Evolutionary conservation across 2,329 filamentous ascomycete species (phyloP), one percentile per base, ranked within the genome.

Genomic region (Cercospora sojina): DNA sequence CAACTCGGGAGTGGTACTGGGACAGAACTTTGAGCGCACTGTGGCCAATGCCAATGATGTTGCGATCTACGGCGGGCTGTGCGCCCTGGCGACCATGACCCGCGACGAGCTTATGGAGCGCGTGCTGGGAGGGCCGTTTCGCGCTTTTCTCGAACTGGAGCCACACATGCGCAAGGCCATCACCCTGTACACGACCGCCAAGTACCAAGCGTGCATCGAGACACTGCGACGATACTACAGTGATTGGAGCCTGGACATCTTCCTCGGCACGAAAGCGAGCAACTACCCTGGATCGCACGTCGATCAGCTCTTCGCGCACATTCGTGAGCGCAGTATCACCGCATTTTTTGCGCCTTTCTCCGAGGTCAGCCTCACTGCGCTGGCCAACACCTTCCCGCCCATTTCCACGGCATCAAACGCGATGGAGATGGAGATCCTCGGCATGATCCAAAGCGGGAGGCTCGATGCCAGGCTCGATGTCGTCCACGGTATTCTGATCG

Each of bases 321-420:
- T 99, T 72, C 88, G 95, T 66, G 91, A 86, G 74, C 97, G 97
- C 81, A 94, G 93, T 74, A 97, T 99, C 66, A 87, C 93, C 25
- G 92, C 97, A 75, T 98, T 97, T 80, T 90, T 97, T 73, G 85
- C 92, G 25, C 93, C 95, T 0, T 99, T 96, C 78, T 96, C 90
- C 49, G 90, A 89, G 71, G 92, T 97, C 68, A 93, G 91, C 0
- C 83, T 98, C 4, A 85, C 89, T 20, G 92, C 88, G 67, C 87
- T 99, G 83, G 88, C 91, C 8, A 83, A 85, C 38, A 89, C 91
- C 2, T 98, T 99, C 78, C 88, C 87, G 0, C 69, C 72, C 13
- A 27, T 63, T 23, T 59, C 70, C 7, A 60, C 49, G 16, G 59
- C 51, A 2, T 62, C 67, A 3, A 80, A 84, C 68, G 84, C 86